Percentiles rank a stretch among this genome's conserved stretches.
These are phyloP conservation scores for Sporothrix schenckii DNA, from an alignment of 2,329 filamentous ascomycete genomes.

Conservation along the genomic window DNA sequence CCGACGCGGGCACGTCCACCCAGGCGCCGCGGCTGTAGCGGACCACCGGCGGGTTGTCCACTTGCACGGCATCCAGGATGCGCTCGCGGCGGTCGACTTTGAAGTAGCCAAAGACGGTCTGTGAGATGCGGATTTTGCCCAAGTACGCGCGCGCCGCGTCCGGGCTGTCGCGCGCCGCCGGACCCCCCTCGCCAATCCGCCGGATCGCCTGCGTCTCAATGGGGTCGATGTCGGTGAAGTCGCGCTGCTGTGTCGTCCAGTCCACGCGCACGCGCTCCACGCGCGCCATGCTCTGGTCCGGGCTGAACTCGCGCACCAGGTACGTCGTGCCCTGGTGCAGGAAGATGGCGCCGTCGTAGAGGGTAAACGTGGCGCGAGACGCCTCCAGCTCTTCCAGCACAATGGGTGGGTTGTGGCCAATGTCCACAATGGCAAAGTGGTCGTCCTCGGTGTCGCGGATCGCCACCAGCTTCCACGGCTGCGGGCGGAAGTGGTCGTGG, in stretches of 20 bases:
- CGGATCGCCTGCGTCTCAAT: slow-evolving; percentile 88
- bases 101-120: slow-evolving; percentile 94
- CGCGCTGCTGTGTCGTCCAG: slow-evolving; percentile 91
- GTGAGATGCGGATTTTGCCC: slow-evolving; percentile 80
- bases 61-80: slow-evolving; percentile 87
- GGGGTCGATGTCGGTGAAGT: slow-evolving; percentile 92
- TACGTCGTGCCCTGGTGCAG: slow-evolving; percentile 94
- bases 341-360: slow-evolving; percentile 97
- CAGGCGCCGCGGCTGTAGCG: slow-evolving; percentile 88
- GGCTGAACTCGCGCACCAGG: slow-evolving; percentile 84
- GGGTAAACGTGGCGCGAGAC: slow-evolving; percentile 88
- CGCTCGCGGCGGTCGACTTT: slow-evolving; percentile 86
- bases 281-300: slow-evolving; percentile 78
- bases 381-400: slow-evolving; percentile 96
- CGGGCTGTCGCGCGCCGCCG: not conserved
- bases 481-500: slow-evolving; percentile 82
- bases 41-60: slow-evolving; percentile 90
- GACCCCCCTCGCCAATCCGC: slow-evolving; percentile 45
- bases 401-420: slow-evolving; percentile 76
- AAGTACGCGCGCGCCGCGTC: slow-evolving; percentile 74
- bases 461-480: slow-evolving; percentile 78
- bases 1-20: slow-evolving; percentile 82
- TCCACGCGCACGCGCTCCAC: slow-evolving; percentile 90
- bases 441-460: slow-evolving; percentile 85
- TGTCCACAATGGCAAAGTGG: slow-evolving; percentile 91